Evolutionary conservation across 371 early-diverging fungal species (phyloP).

Genomic region (Mucor plumbeus): DNA sequence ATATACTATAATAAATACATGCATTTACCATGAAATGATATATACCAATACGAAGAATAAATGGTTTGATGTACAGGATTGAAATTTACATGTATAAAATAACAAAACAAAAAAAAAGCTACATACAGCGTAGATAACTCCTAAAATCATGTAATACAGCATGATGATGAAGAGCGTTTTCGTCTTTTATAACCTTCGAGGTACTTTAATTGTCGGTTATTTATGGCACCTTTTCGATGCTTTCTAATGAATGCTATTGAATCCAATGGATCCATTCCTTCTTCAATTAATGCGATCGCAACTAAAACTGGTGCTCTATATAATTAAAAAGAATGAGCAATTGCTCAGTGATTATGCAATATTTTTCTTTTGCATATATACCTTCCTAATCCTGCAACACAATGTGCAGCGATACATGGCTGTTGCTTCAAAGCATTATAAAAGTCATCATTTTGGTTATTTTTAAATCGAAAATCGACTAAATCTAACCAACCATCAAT

Average conservation of each 20-base stretch:
- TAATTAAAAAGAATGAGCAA: neutral
- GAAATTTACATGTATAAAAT: neutral
- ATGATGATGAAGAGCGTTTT: conserved; percentile 8
- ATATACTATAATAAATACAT: neutral
- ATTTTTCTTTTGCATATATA: neutral
- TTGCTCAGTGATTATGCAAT: neutral
- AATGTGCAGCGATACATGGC: conserved; percentile 80
- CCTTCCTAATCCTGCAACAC: conserved; percentile 83
- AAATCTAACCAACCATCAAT: conserved; percentile 74
- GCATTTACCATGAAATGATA: neutral
- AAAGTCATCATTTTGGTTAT: conserved; percentile 8
- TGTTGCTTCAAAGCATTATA: conserved; percentile 22
- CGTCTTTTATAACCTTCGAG: conserved; percentile 65
- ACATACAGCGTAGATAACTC: neutral
- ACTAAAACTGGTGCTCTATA: conserved; percentile 66
- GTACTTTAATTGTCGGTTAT: conserved; percentile 71
- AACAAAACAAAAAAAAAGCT: neutral
- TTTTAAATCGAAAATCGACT: conserved; percentile 50
- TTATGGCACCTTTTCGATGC: conserved; percentile 79
- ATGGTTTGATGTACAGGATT: neutral
- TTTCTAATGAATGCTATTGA: conserved; percentile 73
- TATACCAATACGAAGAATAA: neutral
- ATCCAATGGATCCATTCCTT: conserved; percentile 80
- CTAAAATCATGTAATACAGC: conserved; percentile 16
- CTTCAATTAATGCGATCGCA: conserved; percentile 79